Evolutionary conservation across 768 basidiomycete species (phyloP).

Genomic region (Terana coerulea): DNA sequence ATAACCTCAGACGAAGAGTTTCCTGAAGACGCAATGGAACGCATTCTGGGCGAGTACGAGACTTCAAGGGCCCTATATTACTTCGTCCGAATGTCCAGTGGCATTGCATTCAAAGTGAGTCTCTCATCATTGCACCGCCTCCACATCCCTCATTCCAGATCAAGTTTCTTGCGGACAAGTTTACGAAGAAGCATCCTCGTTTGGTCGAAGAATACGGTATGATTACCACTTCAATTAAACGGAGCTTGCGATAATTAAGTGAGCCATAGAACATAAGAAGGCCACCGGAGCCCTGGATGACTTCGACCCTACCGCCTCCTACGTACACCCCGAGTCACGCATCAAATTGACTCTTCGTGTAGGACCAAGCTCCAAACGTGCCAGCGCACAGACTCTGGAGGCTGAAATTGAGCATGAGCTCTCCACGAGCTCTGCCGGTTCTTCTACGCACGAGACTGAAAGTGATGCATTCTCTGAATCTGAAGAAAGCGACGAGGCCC

Average conservation of each 20-base stretch:
- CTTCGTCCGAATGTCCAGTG: slow-evolving; percentile 56
- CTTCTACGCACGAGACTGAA: background rate
- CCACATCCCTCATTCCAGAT: background rate
- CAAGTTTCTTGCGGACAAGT: slow-evolving; percentile 22
- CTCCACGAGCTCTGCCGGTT: background rate
- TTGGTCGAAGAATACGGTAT: slow-evolving; percentile 57
- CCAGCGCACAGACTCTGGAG: background rate
- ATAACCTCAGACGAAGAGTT: slow-evolving; percentile 12
- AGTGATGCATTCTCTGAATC: slow-evolving; percentile 16
- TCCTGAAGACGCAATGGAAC: slow-evolving; percentile 12
- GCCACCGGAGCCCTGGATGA: slow-evolving; percentile 36
- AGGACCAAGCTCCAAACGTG: slow-evolving; percentile 18
- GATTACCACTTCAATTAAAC: slow-evolving; percentile 18
- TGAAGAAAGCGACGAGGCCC: slow-evolving; percentile 1
- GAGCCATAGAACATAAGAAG: slow-evolving; percentile 41
- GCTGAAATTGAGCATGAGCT: slow-evolving; percentile 12
- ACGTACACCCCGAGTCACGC: slow-evolving; percentile 61
- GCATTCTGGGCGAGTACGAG: slow-evolving; percentile 55
- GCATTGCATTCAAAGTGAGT: slow-evolving; percentile 56
- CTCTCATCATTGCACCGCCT: background rate
- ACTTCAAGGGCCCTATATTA: slow-evolving; percentile 43
- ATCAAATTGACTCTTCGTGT: slow-evolving; percentile 36
- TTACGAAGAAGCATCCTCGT: slow-evolving; percentile 36
- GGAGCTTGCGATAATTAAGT: background rate
- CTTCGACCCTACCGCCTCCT: slow-evolving; percentile 59